These are phyloP conservation scores for Ascoidea rubescens DNA, from an alignment of 805 yeast genomes.

Conservation along the genomic window DNA sequence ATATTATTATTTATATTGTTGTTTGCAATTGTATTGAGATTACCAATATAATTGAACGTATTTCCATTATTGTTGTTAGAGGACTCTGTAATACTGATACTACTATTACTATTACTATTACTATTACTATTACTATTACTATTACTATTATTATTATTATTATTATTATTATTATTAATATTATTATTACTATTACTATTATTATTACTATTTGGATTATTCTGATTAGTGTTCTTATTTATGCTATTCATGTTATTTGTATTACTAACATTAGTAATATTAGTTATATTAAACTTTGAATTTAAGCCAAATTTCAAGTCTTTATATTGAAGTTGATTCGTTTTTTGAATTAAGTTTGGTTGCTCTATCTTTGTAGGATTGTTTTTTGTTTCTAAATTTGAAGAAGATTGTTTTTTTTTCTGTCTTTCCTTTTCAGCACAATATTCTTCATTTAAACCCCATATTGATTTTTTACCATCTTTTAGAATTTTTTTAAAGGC, in stretches of 20 bases:
- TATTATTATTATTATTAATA: slow-evolving; percentile 20
- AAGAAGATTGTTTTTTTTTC: slow-evolving; percentile 53
- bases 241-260: too few relatives aligned
- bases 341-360: neutral
- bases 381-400: slow-evolving; percentile 44
- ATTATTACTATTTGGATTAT: neutral
- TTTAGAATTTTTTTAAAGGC: slow-evolving; percentile 70
- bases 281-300: too few relatives aligned
- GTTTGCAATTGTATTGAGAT: too few relatives aligned
- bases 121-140: slow-evolving; percentile 13
- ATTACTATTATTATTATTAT: slow-evolving; percentile 16
- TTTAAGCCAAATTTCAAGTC: too few relatives aligned
- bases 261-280: too few relatives aligned
- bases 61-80: too few relatives aligned
- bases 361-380: slow-evolving; percentile 15
- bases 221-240: too few relatives aligned
- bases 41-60: too few relatives aligned
- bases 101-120: slow-evolving; percentile 16
- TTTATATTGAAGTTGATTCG: too few relatives aligned
- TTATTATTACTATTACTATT: neutral
- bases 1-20: too few relatives aligned
- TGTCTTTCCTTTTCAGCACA: slow-evolving; percentile 70
- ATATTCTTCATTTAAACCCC: slow-evolving; percentile 84
- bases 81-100: slow-evolving; percentile 4
- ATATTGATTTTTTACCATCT: slow-evolving; percentile 89